phyloP scores from a whole-genome alignment of 2,329 filamentous ascomycete species.

The Cladosporium sp. region DNA sequence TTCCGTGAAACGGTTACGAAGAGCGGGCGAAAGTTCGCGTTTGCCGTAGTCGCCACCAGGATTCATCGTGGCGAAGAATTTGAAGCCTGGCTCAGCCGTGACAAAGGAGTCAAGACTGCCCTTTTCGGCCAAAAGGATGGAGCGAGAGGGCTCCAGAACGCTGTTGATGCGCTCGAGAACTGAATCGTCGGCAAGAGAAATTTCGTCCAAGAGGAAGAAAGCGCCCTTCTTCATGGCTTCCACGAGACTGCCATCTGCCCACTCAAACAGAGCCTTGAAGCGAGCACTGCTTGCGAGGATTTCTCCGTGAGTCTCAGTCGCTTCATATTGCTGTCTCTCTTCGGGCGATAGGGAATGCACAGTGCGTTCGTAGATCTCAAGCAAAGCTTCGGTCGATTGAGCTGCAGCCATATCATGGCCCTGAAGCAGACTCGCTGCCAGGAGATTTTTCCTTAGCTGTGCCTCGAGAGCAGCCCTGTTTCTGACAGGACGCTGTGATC shows the following conservation, averaged over 20 bases:
- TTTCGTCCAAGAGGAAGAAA: constrained; percentile 94
- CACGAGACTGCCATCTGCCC: constrained; percentile 90
- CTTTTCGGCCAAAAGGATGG: constrained; percentile 88
- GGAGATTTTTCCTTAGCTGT: constrained; percentile 60
- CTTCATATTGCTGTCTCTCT: constrained; percentile 15
- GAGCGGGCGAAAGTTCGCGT: constrained; percentile 88
- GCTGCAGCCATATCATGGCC: constrained; percentile 18
- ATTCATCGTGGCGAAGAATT: constrained; percentile 99
- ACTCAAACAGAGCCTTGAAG: constrained; percentile 87
- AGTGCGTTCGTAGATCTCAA: constrained; percentile 53
- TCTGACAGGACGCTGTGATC: constrained; percentile 85
- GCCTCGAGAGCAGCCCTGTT: constrained; percentile 74
- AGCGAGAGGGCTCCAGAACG: constrained; percentile 83
- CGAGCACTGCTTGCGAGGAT: constrained; percentile 54
- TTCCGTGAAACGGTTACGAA: constrained; percentile 96
- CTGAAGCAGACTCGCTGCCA: constrained; percentile 29
- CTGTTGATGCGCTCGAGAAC: constrained; percentile 95
- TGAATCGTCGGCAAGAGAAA: constrained; percentile 95
- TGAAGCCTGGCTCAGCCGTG: constrained; percentile 72
- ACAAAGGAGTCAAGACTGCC: constrained; percentile 80
- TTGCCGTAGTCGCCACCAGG: constrained; percentile 98
- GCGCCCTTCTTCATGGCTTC: constrained; percentile 87
- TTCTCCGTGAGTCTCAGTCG: constrained; percentile 18
- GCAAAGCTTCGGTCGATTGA: constrained; percentile 50
- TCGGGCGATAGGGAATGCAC: constrained; percentile 36